Evolutionary conservation across 345 rosid genomes (phyloP), one percentile per base, ranked within the genome.

Genomic region (Cardiospermum halicacabum): DNA sequence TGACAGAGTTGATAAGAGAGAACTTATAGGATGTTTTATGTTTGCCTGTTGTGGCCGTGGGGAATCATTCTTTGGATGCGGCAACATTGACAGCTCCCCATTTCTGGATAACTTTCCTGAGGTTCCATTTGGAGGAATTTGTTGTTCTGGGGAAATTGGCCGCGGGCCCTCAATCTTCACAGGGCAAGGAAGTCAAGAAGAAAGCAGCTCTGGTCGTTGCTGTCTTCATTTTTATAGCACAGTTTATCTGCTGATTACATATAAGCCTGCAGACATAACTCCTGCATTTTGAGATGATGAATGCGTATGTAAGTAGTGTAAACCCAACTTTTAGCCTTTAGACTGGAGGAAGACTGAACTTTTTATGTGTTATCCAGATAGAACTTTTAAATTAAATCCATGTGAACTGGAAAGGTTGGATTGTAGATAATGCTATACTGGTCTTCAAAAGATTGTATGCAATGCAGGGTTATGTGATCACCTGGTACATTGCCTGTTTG

Each of bases 21-120:
- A 83, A 75, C 74, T 78, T 28, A 58, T 88, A 42, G 98, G 97
- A 69, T 91, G 98, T 36, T 82, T 88, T 64, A 77, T 86, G 16
- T 83, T 89, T 58, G 65, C 81, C 0, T 83, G 84, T 64, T 50
- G 57, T 27, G 82, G 84, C 42, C 91, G 97, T 0, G 83, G 91
- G 10, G 75, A 68, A 7, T 68, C 80, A 0, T 83, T 84, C 80
- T 83, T 83, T 39, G 79, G 72, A 21, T 57, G 65, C 5, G 61
- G 1, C 48, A 71, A 85, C 13, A 80, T 75, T 0, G 85, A 92
- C 49, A 77, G 82, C 74, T 79, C 76, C 7, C 96, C 97, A 1
- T 72, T 92, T 60, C 26, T 71, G 62, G 83, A 87, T 50, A 89
- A 84, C 80, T 89, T 83, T 56, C 89, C 97, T 0, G 81, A 55